A percentile compares a stretch with the other conserved stretches of the same genome.
phyloP scores from a whole-genome alignment of 495 filamentous ascomycete genomes.

The Hyaloscypha bicolor region DNA sequence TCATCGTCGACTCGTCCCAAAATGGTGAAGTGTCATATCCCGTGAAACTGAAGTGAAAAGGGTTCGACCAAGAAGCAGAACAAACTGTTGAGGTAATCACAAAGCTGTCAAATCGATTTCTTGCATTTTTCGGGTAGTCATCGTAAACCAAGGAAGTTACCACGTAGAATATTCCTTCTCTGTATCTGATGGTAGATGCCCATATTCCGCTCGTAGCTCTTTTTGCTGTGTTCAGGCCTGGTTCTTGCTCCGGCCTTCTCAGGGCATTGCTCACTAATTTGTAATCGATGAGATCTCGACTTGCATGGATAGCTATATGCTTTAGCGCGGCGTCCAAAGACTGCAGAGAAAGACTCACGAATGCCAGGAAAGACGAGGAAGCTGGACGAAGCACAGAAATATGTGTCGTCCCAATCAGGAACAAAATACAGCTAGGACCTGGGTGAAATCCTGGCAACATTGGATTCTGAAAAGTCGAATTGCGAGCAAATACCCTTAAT shows the following conservation, averaged over 20 bases:
- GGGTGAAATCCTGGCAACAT: conserved; percentile 58
- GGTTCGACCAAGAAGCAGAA: conserved; percentile 34
- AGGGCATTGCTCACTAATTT: conserved; percentile 48
- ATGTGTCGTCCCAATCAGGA: conserved; percentile 48
- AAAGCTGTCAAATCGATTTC: conserved; percentile 28
- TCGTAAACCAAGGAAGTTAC: conserved; percentile 24
- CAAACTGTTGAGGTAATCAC: conserved; percentile 34
- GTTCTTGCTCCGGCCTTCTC: conserved; percentile 42
- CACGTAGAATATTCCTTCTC: conserved; percentile 44
- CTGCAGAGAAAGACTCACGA: too few species aligned
- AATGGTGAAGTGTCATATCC: conserved; percentile 48
- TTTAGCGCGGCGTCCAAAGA: too few species aligned
- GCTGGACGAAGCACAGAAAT: conserved; percentile 55
- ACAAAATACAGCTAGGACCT: conserved; percentile 58
- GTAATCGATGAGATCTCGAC: conserved; percentile 55
- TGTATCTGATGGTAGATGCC: conserved; percentile 47
- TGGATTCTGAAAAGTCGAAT: conserved; percentile 45
- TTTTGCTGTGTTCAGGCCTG: conserved; percentile 34
- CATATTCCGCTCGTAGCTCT: conserved; percentile 44
- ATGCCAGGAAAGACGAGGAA: conserved; percentile 59
- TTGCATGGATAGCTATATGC: conserved; percentile 46
- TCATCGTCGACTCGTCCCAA: conserved; percentile 57
- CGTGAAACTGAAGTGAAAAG: conserved; percentile 36
- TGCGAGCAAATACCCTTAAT: not conserved
- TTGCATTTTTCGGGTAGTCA: conserved; percentile 12